phyloP scores from a whole-genome alignment of 23 red algal species.

The Gracilaria vermiculophylla region DNA sequence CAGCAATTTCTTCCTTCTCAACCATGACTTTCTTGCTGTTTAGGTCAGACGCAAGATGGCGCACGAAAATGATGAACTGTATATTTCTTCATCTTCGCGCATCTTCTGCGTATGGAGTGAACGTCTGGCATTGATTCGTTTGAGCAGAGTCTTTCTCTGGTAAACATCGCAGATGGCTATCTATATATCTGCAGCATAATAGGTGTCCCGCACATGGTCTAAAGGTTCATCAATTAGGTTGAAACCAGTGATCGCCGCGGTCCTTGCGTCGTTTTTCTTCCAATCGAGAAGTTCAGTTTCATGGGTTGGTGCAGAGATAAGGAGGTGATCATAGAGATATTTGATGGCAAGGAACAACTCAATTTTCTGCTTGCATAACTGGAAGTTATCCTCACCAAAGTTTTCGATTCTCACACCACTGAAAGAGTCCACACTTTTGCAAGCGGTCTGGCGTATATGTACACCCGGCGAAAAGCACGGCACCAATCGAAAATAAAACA shows the following conservation, averaged over 20 bases:
- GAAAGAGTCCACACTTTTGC: no score
- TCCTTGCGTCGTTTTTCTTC: constrained; percentile 16
- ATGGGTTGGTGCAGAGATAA: not conserved
- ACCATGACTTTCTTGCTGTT: no score
- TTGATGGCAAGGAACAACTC: constrained; percentile 21
- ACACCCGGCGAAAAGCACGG: no score
- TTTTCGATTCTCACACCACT: not conserved
- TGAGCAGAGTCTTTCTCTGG: no score
- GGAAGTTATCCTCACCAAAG: constrained; percentile 12
- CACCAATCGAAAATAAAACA: not conserved
- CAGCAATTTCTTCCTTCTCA: no score
- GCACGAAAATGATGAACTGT: constrained; percentile 42
- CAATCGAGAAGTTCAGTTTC: not conserved
- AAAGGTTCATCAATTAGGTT: constrained; percentile 15
- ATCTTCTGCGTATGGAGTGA: constrained; percentile 11
- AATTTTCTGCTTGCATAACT: constrained; percentile 17
- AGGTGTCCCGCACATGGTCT: constrained; percentile 1
- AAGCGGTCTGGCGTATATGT: no score
- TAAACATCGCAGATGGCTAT: no score
- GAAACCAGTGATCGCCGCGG: constrained; percentile 24
- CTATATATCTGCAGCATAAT: no score
- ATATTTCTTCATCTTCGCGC: constrained; percentile 15
- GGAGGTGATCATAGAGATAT: constrained; percentile 3
- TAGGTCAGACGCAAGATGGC: no score
- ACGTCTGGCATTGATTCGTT: constrained; percentile 3